A percentile compares a stretch with the other conserved stretches of the same genome.
Evolutionary conservation across 192 early-diverging fungal species (phyloP).

Genomic region (Coemansia sp.): DNA sequence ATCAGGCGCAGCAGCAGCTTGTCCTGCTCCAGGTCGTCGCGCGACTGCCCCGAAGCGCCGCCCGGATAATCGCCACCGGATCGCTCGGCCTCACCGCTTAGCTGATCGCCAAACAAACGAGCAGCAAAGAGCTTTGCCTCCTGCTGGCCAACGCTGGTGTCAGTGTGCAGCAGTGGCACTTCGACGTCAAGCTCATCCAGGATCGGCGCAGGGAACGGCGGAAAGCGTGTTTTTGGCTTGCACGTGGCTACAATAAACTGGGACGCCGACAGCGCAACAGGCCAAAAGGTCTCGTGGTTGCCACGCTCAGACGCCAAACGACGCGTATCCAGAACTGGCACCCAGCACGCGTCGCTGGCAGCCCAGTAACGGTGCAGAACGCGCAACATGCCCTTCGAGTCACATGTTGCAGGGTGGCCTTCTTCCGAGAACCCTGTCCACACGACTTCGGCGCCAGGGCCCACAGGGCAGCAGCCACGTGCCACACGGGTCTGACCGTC

Average conservation of each 20-base stretch:
- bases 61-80: slow-evolving; percentile 38
- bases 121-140: slow-evolving; percentile 58
- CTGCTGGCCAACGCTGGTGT: slow-evolving; percentile 45
- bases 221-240: slow-evolving; percentile 52
- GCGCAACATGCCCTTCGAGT: slow-evolving; percentile 75
- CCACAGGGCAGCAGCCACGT: slow-evolving; percentile 62
- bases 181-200: slow-evolving; percentile 63
- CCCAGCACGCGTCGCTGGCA: slow-evolving; percentile 65
- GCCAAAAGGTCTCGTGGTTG: slow-evolving; percentile 75
- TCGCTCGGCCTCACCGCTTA: slow-evolving; percentile 59
- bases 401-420: slow-evolving; percentile 72
- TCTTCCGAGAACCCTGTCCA: slow-evolving; percentile 89
- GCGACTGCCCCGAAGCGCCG: slow-evolving; percentile 16
- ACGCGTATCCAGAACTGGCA: slow-evolving; percentile 75
- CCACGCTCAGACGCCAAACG: slow-evolving; percentile 29
- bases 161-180: slow-evolving; percentile 66
- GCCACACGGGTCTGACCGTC: slow-evolving; percentile 34
- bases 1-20: slow-evolving; percentile 75
- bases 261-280: slow-evolving; percentile 72
- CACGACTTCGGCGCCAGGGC: slow-evolving; percentile 58
- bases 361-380: slow-evolving; percentile 67
- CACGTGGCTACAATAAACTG: slow-evolving; percentile 73
- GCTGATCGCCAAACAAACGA: slow-evolving; percentile 59
- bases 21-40: slow-evolving; percentile 73
- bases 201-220: slow-evolving; percentile 71